Evolutionary conservation across 169 alveolate species (phyloP), one percentile per base, ranked within the genome.

Genomic region (Plasmodium gaboni): DNA sequence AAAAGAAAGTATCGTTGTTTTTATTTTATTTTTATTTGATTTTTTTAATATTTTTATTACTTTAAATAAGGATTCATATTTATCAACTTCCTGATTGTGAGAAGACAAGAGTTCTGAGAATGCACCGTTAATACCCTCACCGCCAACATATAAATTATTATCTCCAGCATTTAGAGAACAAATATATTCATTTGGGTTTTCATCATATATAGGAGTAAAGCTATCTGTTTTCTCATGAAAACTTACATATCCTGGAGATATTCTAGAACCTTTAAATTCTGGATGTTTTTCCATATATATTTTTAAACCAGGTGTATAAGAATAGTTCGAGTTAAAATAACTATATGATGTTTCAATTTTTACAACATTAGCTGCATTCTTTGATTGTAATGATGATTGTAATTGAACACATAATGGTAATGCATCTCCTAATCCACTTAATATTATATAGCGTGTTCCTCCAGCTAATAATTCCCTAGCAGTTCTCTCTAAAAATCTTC

Each of bases 391-490:
- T 10, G 94, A 88, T 28, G 90, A 87, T 60, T 93, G 96, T 26
- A 93, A 88, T 59, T 93, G 96, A 17, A 93, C 92, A 67, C 96
- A 91, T 28, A 94, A 89, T 3, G 96, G 96, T 61, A 94, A 93
- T 24, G 97, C 97, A 61, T 94, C 96, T 7, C 97, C 97, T 63
- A 94, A 74, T 32, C 96, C 97, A 70, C 96, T 92, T 17, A 94
- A 92, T 15, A 94, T 91, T 44, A 94, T 88, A 19, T 88, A 93
- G 55, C 93, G 94, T n/a, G 97, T 94, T 2, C 96, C 97, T 15
- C 96, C 96, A 17, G 97, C 97, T 44, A 94, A 57, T 28, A 94
- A 87, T 64, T 94, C 97, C 83, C 96, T 78, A 13, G 97, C 97
- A 12, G 97, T 93, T 51, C 97, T 91, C 19, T 93, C 95, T 69